Percentiles rank a stretch among this genome's conserved stretches.
These are phyloP conservation scores for Chytriomyces confervae DNA, from an alignment of 192 early-diverging fungal genomes.

Conservation along the genomic window DNA sequence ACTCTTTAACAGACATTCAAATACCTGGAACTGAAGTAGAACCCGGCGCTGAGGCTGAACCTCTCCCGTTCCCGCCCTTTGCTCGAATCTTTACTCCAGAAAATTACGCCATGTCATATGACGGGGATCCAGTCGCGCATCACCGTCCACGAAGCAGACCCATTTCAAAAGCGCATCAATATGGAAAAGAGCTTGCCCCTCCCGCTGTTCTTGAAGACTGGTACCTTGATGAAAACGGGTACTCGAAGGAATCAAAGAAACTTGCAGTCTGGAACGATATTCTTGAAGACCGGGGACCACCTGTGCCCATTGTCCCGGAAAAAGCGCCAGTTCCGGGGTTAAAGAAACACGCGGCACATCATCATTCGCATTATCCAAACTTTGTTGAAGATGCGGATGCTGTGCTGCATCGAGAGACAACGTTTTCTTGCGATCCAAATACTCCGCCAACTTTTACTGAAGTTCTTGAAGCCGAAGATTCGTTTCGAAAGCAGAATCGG, in stretches of 20 bases:
- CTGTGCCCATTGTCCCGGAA: constrained; percentile 17
- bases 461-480: constrained; percentile 26
- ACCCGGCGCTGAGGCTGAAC: not conserved
- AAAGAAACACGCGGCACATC: constrained; percentile 5
- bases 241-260: constrained; percentile 5
- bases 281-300: constrained; percentile 21
- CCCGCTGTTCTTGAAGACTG: constrained; percentile 27
- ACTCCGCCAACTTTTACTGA: not conserved
- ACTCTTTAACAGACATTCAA: constrained; percentile 4
- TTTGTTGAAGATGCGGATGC: not conserved
- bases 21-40: not conserved
- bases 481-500: not conserved
- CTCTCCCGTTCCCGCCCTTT: constrained; percentile 15
- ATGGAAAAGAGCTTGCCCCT: not conserved
- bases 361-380: constrained; percentile 13
- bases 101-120: constrained; percentile 12
- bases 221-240: constrained; percentile 28
- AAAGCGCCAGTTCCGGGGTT: constrained; percentile 20
- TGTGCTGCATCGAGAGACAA: not conserved
- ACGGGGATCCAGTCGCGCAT: not conserved
- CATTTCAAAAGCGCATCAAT: not conserved
- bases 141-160: constrained; percentile 1
- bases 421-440: constrained; percentile 23
- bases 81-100: constrained; percentile 15
- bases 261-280: constrained; percentile 15